A percentile compares a stretch with the other conserved stretches of the same genome.
phyloP scores from a whole-genome alignment of 1,284 basidiomycete genomes.

The Trametes polyzona region DNA sequence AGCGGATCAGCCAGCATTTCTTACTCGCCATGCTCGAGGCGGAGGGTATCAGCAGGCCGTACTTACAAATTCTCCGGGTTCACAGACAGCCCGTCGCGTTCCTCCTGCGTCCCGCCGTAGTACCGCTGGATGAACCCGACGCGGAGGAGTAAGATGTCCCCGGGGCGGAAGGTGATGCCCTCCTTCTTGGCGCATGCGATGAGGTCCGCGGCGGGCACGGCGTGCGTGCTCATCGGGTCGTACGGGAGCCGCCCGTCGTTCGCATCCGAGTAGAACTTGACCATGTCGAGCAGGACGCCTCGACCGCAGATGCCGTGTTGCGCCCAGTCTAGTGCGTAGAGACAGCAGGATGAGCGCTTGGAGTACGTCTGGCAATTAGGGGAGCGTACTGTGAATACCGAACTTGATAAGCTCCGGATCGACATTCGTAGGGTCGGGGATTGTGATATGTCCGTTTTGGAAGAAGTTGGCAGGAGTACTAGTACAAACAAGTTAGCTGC shows the following conservation, averaged over 20 bases:
- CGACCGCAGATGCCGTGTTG: slow-evolving; percentile 75
- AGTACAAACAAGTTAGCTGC: neutral
- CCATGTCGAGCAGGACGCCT: slow-evolving; percentile 70
- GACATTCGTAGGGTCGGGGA: slow-evolving; percentile 54
- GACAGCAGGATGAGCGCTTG: neutral
- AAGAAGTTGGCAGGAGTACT: slow-evolving; percentile 51
- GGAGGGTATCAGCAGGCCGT: too few relatives aligned
- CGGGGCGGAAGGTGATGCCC: slow-evolving; percentile 49
- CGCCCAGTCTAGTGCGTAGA: slow-evolving; percentile 60
- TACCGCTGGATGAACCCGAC: slow-evolving; percentile 71
- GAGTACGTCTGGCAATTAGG: too few relatives aligned
- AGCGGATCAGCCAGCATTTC: neutral
- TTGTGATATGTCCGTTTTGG: slow-evolving; percentile 47
- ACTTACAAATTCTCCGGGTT: slow-evolving; percentile 47
- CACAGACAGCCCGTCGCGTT: slow-evolving; percentile 48
- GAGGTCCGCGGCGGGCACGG: slow-evolving; percentile 60
- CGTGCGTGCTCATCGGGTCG: slow-evolving; percentile 67
- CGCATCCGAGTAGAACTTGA: slow-evolving; percentile 51
- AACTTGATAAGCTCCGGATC: slow-evolving; percentile 54
- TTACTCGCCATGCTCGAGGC: neutral
- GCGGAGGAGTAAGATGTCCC: slow-evolving; percentile 64
- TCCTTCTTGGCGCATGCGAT: slow-evolving; percentile 65
- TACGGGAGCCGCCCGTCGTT: slow-evolving; percentile 54
- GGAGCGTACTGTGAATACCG: slow-evolving; percentile 67
- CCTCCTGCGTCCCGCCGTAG: slow-evolving; percentile 46